Evolutionary conservation across 2,329 filamentous ascomycete species (phyloP), one percentile per base, ranked within the genome.

Genomic region (Hymenoscyphus fraxineus): DNA sequence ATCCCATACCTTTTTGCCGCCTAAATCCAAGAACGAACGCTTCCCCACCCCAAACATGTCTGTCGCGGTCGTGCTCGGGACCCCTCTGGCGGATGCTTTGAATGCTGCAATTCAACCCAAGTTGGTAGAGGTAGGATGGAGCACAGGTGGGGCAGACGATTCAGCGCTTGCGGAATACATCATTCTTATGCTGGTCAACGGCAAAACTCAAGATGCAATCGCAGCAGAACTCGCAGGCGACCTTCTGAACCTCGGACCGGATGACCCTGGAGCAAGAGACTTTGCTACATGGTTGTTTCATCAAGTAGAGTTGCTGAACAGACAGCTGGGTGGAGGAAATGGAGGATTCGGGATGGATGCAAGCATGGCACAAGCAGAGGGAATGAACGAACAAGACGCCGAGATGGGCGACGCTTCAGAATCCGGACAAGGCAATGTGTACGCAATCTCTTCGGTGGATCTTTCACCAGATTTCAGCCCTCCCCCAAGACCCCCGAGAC

Each of bases 201-300:
- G 93, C 73, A 97, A 97, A 78, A 93, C 90, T 3, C 89, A 96
- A 76, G 88, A 93, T 60, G 90, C 97, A 76, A 94, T 99, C 69
- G 90, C 93, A 10, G 82, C 86, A 55, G 95, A 99, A 76, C 86
- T 99, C 15, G 90, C 93, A 1, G 90, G 88, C 69, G 95, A 99
- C 72, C 84, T 99, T 54, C 85, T 99, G 2, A 88, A 88, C 64
- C 84, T 97, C 4, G 87, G 87, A 2, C 88, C 92, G 58, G 93
- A 96, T 66, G 94, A 97, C 72, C 87, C 90, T 60, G 88, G 88
- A 69, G 92, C 92, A 7, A 86, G 85, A 67, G 89, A 93, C 62
- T 98, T 99, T 75, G 88, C 93, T 67, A 85, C 83, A 75, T 99
- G 95, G 95, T 81, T 99, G n/a, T 98, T 98, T 75, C 86, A 93